Base-by-base conservation (phyloP, 1,284 basidiomycete species). In the Trametes pubescens region DNA sequence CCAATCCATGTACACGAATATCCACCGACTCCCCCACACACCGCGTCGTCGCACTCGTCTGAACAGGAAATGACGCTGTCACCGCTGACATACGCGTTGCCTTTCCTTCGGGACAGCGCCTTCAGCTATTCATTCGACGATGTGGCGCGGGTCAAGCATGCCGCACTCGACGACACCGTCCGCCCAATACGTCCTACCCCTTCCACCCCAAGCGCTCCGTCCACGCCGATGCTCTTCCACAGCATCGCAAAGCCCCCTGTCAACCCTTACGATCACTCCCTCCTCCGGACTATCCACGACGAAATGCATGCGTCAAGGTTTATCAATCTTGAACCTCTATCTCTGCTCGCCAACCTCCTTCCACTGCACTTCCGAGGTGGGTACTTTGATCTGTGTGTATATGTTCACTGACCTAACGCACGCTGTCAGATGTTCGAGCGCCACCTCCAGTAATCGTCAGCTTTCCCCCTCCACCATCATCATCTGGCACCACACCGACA, bases 241-340 rank as follows among this genome's bases (percentile, higher is more conserved):
- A 61, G 14, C 11, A 32, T 61, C 54, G 65, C 64, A 43, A 58
- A 62, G 24, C 64, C 70, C 73, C 59, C 83, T 0, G 66, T 71
- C 6, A 86, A 91, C 69, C 89, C 89, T 4, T 79, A 87, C n/a
- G 88, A 92, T 66, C 90, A 92, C 71, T 81, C 82, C 0, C 66
- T 89, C 21, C 77, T 92, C 24, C 84, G 88, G 67, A 75, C 76
- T 51, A 87, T 90, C n/a, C 91, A 90, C 76, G 80, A 77, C 37
- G 86, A 88, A 68, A 87, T 89, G 84, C 86, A 90, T 43, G 82
- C 82, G 3, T 78, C 83, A 8, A 76, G 88, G 37, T 91, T 89
- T 68, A 86, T 92, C 70, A 91, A 91, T 70, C 74, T 84, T 2
- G 77, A 83, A 24, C 89, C 89, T 0, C 72, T 90, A 18, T 86